Base-by-base conservation (phyloP, 78 protist species). In the Guillardia theta region DNA sequence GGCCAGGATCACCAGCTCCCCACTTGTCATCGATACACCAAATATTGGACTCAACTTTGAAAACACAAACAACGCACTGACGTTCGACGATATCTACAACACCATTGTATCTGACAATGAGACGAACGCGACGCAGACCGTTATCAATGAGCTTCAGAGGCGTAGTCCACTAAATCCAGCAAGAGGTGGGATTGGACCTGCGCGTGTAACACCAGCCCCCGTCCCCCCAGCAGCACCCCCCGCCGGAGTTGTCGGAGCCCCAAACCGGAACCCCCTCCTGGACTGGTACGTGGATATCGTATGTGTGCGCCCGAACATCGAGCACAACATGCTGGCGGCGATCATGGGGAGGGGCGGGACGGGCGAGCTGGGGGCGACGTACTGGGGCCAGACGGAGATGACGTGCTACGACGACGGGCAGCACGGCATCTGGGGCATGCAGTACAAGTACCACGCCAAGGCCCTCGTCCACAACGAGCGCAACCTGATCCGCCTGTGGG, bases 311-410 rank as follows among this genome's bases (percentile, higher is more conserved):
- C 83, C 83, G 83, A 70, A 70, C 83, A 33, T 33, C 41, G 83
- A 70, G 83, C 83, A 70, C 41, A 10, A 24, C 27, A 70, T 70
- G 83, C 41, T 70, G n/a, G 83, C 46, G 27, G 22, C 36, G 36
- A 70, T 70, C 41, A 33, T 70, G 45, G 83, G 83, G 41, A 70
- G 22, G 83, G 83, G 83, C 10, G 83, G 83, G 46, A 4, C 22
- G 83, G 45, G 36, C 33, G 83, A 70, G 83, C 83, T 70, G 83
- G 83, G 83, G 10, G 83, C 83, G 41, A 70, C 83, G 83, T 24
- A 36, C 10, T 70, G 41, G 83, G 83, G 83, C 27, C 83, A 70
- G 83, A 70, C 83, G 41, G 83, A 70, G 83, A 36, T 70, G 8
- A 10, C 83, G 45, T 70, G 83, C 83, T 70, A 22, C 41, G 83